Percentiles rank a stretch among this genome's conserved stretches.
Conservation (phyloP, 768 basidiomycete genomes). For the Sarcodon aspratus region DNA sequence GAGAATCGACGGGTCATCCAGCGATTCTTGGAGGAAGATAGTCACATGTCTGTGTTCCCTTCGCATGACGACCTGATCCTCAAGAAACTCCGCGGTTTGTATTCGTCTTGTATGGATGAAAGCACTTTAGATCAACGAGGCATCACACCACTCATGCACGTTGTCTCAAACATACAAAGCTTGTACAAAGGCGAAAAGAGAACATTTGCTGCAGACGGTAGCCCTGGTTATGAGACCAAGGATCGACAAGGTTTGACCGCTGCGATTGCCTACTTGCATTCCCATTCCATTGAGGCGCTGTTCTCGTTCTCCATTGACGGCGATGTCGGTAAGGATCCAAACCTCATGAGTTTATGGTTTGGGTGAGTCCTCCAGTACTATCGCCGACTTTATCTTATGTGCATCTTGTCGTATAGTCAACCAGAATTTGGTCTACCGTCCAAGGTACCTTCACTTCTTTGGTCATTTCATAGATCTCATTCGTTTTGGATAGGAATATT, state of each 20-base stretch:
- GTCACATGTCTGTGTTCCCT: conserved; percentile 18
- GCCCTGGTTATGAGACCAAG: conserved; percentile 11
- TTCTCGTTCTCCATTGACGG: conserved; percentile 84
- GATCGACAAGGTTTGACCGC: conserved; percentile 59
- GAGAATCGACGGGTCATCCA: conserved; percentile 73
- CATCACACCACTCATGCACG: conserved; percentile 51
- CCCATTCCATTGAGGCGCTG: conserved; percentile 66
- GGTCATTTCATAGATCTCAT: background rate
- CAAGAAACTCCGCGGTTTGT: conserved; percentile 60
- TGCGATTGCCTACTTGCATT: conserved; percentile 78
- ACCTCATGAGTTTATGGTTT: conserved; percentile 78
- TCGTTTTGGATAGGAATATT: conserved; percentile 60
- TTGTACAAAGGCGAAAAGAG: conserved; percentile 45
- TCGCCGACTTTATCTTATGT: background rate
- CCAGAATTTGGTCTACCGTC: conserved; percentile 74
- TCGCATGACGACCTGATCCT: conserved; percentile 44
- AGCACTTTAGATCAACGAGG: conserved; percentile 66
- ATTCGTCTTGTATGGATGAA: conserved; percentile 76
- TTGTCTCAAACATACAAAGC: conserved; percentile 49
- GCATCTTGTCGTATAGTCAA: conserved; percentile 32
- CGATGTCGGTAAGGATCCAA: conserved; percentile 78
- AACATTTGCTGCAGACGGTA: conserved; percentile 18
- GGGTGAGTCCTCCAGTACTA: background rate
- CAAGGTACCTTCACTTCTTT: conserved; percentile 37
- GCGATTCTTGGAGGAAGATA: conserved; percentile 46